These are phyloP conservation scores for Candida succiphila DNA, from an alignment of 805 yeast genomes.

Conservation along the genomic window DNA sequence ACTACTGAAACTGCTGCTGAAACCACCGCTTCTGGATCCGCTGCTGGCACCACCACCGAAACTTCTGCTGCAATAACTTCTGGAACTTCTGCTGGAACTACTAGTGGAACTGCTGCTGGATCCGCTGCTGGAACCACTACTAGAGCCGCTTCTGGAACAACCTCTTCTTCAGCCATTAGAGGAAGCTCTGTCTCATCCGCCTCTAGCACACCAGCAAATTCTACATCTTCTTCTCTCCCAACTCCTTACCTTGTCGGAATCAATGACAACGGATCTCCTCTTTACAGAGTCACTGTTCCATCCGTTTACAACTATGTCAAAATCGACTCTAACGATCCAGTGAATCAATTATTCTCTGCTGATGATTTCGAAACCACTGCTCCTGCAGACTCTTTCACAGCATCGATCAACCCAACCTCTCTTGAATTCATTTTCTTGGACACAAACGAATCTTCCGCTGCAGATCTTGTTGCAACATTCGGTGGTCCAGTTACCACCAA, in stretches of 20 bases:
- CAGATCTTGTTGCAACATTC: not conserved
- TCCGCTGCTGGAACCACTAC: not conserved
- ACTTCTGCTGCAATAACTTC: slow-evolving; percentile 3
- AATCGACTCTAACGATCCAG: not conserved
- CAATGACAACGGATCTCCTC: not conserved
- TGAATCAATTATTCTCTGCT: not conserved
- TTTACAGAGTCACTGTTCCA: not conserved
- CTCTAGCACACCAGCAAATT: not conserved
- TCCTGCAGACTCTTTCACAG: not conserved
- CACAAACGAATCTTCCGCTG: not conserved
- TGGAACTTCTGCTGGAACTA: slow-evolving; percentile 2
- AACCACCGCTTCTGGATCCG: slow-evolving; percentile 3
- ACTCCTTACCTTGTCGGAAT: not conserved
- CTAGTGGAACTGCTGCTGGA: slow-evolving; percentile 2
- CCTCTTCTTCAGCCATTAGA: no score
- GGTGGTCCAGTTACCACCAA: not conserved
- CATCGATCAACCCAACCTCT: not conserved
- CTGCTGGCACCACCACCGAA: slow-evolving; percentile 5
- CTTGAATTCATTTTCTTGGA: not conserved
- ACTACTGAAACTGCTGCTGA: slow-evolving; percentile 9
- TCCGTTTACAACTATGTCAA: not conserved
- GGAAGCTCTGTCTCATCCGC: no score
- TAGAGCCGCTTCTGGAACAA: not conserved
- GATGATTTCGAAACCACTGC: not conserved
- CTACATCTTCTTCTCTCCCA: not conserved